Evolutionary conservation across 257 asterid genomes (phyloP), one percentile per base, ranked within the genome.

Genomic region (Nicotiana tabacum): DNA sequence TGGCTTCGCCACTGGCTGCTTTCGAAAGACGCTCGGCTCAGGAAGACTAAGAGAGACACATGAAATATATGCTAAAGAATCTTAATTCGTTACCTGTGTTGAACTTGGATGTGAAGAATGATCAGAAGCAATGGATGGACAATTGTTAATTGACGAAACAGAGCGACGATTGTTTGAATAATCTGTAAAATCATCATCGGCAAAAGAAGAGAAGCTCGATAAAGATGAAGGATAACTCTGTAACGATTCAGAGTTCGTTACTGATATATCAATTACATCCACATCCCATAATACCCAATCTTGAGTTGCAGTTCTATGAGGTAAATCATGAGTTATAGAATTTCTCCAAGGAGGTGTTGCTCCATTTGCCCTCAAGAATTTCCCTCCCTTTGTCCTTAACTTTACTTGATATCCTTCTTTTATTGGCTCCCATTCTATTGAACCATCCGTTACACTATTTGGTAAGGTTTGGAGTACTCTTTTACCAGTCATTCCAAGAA

Each of bases 221-320:
- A 65, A 17, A 32, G 74, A 60, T 39, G 82, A 87, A 5, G 80
- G 87, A 77, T 65, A 51, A 70, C 91, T 88, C 21, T 83, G 77
- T 83, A 90, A 74, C 37, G 89, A 83, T 77, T 88, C 84, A 18
- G 89, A 81, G 0, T 27, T 12, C 16, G 7, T 32, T 7, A 0
- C 24, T 13, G 39, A 48, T 48, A 86, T 37, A 68, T 91, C 93
- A 29, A 90, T 90, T 17, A 69, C 81, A 76, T 91, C 93, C 4
- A 92, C 92, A n/a, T 89, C 92, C 95, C 95, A 92, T 86, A 88
- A 18, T 16, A 92, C 91, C 95, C 95, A 92, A 84, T 90, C 90
- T 43, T 89, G 92, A 0, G 95, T 92, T 1, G 92, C 92, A 7
- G 94, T 92, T 43, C 93, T 80, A 15, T 90, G 58, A 8, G 96